Evolutionary conservation across 441 rosid species (phyloP).

Genomic region (Capsella rubella): DNA sequence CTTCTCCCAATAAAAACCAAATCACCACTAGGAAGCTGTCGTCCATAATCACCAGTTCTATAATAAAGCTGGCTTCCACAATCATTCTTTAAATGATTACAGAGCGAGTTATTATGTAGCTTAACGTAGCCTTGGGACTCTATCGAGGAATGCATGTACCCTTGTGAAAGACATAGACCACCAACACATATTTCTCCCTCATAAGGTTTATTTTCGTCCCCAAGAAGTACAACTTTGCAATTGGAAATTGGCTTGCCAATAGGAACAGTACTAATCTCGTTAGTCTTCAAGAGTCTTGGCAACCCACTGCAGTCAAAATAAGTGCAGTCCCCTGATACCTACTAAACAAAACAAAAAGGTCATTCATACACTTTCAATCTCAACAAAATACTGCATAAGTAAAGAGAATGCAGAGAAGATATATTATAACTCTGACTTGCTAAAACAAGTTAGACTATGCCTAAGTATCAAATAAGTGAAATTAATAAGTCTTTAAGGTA

Average conservation of each 20-base stretch:
- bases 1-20: slow-evolving; percentile 81
- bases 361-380: slow-evolving; percentile 11
- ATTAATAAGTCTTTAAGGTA: slow-evolving; percentile 28
- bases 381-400: slow-evolving; percentile 15
- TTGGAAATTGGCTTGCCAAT: slow-evolving; percentile 87
- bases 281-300: slow-evolving; percentile 67
- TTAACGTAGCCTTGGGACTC: slow-evolving; percentile 51
- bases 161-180: slow-evolving; percentile 74
- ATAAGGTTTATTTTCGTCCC: slow-evolving; percentile 53
- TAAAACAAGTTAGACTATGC: slow-evolving; percentile 29
- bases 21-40: slow-evolving; percentile 70
- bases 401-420: slow-evolving; percentile 25
- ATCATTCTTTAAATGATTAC: slow-evolving; percentile 48
- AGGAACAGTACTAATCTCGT: slow-evolving; percentile 75
- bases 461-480: slow-evolving; percentile 25
- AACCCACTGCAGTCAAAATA: slow-evolving; percentile 88
- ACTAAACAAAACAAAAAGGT: slow-evolving; percentile 36
- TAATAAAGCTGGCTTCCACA: slow-evolving; percentile 62
- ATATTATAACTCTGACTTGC: slow-evolving; percentile 12
- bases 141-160: slow-evolving; percentile 55
- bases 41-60: slow-evolving; percentile 91
- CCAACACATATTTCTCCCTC: slow-evolving; percentile 82
- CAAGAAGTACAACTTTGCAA: slow-evolving; percentile 64
- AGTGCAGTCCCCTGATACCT: slow-evolving; percentile 96
- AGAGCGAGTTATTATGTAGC: slow-evolving; percentile 52